Percentiles rank a stretch among this genome's conserved stretches.
These are phyloP conservation scores for Trichoderma sp. DNA, from an alignment of 2,329 filamentous ascomycete genomes.

Conservation along the genomic window DNA sequence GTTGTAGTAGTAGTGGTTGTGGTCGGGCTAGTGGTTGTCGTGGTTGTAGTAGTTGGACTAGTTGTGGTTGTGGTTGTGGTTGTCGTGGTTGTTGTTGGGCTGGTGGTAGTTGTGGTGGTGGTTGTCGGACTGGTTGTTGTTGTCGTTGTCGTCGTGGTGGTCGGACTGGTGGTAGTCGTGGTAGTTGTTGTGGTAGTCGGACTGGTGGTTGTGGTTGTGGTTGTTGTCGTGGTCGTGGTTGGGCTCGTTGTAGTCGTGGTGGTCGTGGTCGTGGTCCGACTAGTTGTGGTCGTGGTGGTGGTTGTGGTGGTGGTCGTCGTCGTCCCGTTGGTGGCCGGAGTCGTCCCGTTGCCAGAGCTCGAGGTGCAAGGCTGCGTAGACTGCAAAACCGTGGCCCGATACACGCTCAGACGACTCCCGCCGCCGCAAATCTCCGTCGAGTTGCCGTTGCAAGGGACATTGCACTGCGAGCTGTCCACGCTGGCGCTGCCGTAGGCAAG, in stretches of 20 bases:
- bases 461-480: conserved; percentile 48
- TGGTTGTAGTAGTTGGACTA: conserved; percentile 34
- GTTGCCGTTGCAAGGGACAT: conserved; percentile 56
- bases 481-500: conserved; percentile 51
- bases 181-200: too few species aligned
- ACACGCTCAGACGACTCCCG: conserved; percentile 47
- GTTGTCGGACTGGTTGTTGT: too few species aligned
- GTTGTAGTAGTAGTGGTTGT: too few species aligned
- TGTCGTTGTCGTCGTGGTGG: too few species aligned
- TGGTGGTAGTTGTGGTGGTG: too few species aligned
- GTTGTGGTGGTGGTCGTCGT: not conserved
- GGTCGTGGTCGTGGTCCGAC: not conserved
- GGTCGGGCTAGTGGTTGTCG: conserved; percentile 36
- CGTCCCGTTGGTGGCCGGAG: conserved; percentile 23
- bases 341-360: too few species aligned
- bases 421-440: conserved; percentile 48
- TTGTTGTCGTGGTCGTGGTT: conserved; percentile 34
- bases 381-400: conserved; percentile 52
- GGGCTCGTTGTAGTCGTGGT: conserved; percentile 34
- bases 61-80: conserved; percentile 29
- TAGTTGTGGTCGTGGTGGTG: not conserved
- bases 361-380: conserved; percentile 54
- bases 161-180: too few species aligned
- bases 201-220: conserved; percentile 39
- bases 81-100: too few species aligned